A percentile compares a stretch with the other conserved stretches of the same genome.
These are phyloP conservation scores for Uronychia setigera DNA, from an alignment of 73 alveolate genomes.

Conservation along the genomic window DNA sequence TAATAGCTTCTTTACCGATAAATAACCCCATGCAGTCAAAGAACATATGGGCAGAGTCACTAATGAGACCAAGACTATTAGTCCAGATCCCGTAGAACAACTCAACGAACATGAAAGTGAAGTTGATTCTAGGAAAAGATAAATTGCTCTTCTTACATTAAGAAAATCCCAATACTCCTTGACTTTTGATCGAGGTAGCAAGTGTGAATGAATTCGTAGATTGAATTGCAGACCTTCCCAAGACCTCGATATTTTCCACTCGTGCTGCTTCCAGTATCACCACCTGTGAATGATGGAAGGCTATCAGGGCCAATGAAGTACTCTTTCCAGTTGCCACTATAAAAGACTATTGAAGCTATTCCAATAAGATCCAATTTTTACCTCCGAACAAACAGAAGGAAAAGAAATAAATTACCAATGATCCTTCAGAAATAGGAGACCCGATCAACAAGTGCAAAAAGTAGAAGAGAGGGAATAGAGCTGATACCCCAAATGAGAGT, in stretches of 20 bases:
- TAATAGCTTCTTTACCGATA: constrained; percentile 50
- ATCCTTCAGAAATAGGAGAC: too few species aligned
- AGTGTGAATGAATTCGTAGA: constrained; percentile 4
- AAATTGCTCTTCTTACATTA: constrained; percentile 20
- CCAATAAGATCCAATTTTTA: too few species aligned
- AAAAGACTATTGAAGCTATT: too few species aligned
- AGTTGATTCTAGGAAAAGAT: constrained; percentile 51
- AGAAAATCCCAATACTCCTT: constrained; percentile 59
- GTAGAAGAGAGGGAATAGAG: not conserved
- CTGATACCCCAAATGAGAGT: not conserved
- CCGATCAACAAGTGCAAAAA: not conserved
- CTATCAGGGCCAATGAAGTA: not conserved
- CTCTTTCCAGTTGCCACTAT: too few species aligned
- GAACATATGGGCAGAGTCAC: constrained; percentile 97
- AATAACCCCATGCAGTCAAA: constrained; percentile 97
- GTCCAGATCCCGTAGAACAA: constrained; percentile 91
- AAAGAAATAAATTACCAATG: too few species aligned
- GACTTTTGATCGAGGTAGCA: constrained; percentile 12
- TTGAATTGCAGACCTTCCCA: too few species aligned
- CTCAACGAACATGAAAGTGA: constrained; percentile 98
- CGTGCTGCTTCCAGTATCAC: not conserved
- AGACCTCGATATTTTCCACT: constrained; percentile 1
- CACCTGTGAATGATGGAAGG: not conserved
- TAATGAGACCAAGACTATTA: constrained; percentile 91
- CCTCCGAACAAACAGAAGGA: too few species aligned